Evolutionary conservation across 495 filamentous ascomycete species (phyloP), one percentile per base, ranked within the genome.

Genomic region (Neurospora sp.): DNA sequence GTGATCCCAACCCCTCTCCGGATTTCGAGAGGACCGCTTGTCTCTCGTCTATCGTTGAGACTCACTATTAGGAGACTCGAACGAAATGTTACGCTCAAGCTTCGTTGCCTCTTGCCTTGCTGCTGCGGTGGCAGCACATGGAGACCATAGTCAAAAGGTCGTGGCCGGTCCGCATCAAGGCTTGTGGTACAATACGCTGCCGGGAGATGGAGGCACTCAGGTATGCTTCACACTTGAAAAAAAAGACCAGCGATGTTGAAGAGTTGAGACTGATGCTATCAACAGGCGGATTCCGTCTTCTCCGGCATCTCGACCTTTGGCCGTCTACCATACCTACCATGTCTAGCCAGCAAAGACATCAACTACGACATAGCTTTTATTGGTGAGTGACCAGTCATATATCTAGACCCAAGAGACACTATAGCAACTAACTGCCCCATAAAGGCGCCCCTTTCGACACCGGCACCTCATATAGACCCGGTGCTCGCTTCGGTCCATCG

Each of bases 261-360:
- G 14, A 35, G 20, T 69, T 53, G 78, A 71, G 37, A 77, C 69
- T 73, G 37, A 76, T 42, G 39, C 68, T 8, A 37, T 12, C 37
- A 3, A 16, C 70, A 86, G 83, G 85, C 85, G 7, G 85, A 87
- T 71, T 85, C 85, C 0, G 85, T 87, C 59, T 97, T 94, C 81
- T 90, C 91, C n/a, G 93, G 93, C 68, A 91, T 95, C 70, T 89
- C 91, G 59, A 94, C 91, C 70, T 97, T 95, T 82, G 93, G 91
- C 38, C 93, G 94, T 78, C 84, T 94, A 41, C 90, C 89, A 59
- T 90, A 94, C 74, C 85, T 87, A 38, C 91, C 91, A 59, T 96
- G 93, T 76, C 87, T 97, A 1, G 86, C 87, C 70, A 85, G 89
- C 72, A 89, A 89, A 4, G 84, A 90, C 40, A 86, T 87, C 69